Evolutionary conservation across 2,329 filamentous ascomycete genomes (phyloP).

Genomic region (Calonectria pauciramosa): DNA sequence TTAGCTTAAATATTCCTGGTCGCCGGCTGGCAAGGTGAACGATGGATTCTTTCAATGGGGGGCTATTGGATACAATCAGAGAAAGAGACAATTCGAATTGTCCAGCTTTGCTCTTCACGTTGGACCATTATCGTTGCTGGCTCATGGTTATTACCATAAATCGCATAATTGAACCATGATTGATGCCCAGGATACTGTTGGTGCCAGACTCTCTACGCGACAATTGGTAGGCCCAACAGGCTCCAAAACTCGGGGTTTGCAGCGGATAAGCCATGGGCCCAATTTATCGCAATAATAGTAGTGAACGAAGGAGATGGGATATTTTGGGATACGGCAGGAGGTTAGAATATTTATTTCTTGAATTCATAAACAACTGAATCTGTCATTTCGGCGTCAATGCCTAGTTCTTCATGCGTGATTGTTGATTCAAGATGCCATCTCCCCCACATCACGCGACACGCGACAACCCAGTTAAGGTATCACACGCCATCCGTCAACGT

Average conservation of each 20-base stretch:
- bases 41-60: neutral
- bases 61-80: neutral
- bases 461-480: too few species aligned
- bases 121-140: neutral
- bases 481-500: too few species aligned
- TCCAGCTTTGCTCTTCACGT: too few species aligned
- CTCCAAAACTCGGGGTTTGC: neutral
- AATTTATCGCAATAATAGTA: neutral
- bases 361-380: too few species aligned
- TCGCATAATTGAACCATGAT: neutral
- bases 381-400: too few species aligned
- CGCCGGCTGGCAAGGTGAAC: neutral
- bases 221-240: neutral
- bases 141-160: neutral
- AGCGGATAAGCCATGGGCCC: neutral
- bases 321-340: too few species aligned
- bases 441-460: too few species aligned
- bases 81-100: neutral
- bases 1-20: neutral
- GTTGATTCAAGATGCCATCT: too few species aligned
- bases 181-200: neutral
- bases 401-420: too few species aligned
- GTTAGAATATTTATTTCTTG: too few species aligned
- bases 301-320: too few species aligned
- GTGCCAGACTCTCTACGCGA: neutral